These are phyloP conservation scores for Pseudogymnoascus pannorum DNA, from an alignment of 2,329 filamentous ascomycete species.

Conservation along the genomic window DNA sequence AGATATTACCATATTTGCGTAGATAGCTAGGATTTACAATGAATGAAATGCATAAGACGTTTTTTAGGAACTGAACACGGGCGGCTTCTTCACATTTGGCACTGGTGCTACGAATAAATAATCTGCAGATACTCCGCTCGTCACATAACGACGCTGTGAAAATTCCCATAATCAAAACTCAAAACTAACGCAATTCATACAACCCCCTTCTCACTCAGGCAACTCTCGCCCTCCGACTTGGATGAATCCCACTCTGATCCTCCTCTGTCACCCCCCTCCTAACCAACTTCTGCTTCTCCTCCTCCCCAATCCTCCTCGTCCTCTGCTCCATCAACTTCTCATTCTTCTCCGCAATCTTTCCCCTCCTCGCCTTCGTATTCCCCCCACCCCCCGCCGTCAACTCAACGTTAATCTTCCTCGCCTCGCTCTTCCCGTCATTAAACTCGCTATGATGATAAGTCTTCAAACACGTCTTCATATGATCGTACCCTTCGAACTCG, in stretches of 20 bases:
- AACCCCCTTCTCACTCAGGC: background rate
- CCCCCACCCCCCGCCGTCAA: constrained; percentile 85
- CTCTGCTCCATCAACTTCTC: constrained; percentile 68
- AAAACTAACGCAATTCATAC: background rate
- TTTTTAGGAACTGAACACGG: background rate
- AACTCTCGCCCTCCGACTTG: constrained; percentile 11
- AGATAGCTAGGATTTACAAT: background rate
- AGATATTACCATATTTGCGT: background rate
- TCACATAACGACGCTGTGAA: background rate
- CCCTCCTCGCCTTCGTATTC: constrained; percentile 62
- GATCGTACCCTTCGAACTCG: constrained; percentile 78
- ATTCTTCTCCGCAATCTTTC: constrained; percentile 82
- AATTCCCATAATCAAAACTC: background rate
- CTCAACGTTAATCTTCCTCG: constrained; percentile 85
- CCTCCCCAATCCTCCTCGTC: constrained; percentile 28
- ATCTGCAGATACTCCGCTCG: background rate
- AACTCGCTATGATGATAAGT: constrained; percentile 84
- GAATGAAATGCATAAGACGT: background rate
- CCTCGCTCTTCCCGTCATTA: constrained; percentile 42
- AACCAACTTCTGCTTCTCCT: constrained; percentile 25
- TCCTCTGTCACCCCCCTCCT: constrained; percentile 14
- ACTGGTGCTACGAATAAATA: background rate
- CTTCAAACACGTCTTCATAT: constrained; percentile 88
- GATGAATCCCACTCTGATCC: constrained; percentile 10
- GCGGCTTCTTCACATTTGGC: background rate